Base-by-base conservation (phyloP, 75 land plant genomes). In the Gnetum montanum region DNA sequence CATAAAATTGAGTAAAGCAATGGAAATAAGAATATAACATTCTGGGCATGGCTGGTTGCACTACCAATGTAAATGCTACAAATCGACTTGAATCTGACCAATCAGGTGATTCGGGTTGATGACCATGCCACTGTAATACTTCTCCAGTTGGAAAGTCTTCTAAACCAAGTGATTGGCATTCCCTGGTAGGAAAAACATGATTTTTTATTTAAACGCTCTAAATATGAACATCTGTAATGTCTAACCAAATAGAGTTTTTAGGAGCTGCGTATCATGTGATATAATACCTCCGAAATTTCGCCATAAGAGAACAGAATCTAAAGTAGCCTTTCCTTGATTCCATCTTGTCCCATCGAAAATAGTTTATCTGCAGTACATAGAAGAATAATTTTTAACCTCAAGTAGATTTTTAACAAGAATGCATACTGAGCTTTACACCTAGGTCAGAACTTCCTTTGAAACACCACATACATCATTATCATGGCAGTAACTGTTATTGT, bases 401-500 rank as follows among this genome's bases (percentile, higher is more conserved):
- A n/a, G n/a, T n/a, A n/a, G n/a, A n/a, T n/a, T n/a, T n/a, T n/a
- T n/a, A n/a, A n/a, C n/a, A n/a, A n/a, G n/a, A n/a, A n/a, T n/a
- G n/a, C n/a, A n/a, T n/a, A n/a, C n/a, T n/a, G n/a, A n/a, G n/a
- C n/a, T n/a, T n/a, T n/a, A n/a, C n/a, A n/a, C n/a, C n/a, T n/a
- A n/a, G n/a, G n/a, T n/a, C n/a, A n/a, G n/a, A n/a, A n/a, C n/a
- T n/a, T n/a, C n/a, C n/a, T n/a, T n/a, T n/a, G n/a, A n/a, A n/a
- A n/a, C n/a, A n/a, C n/a, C n/a, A 8, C 59, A 64, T 61, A 89
- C 90, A 67, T 77, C 52, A 58, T 80, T 89, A 58, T 93, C 98
- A 69, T 93, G 98, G 76, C 98, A 93, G 60, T 93, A 93, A 26
- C 96, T 75, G 54, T 93, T 93, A 67, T 93, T 93, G 61, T 93